These are phyloP conservation scores for Leccinum subgranulosum DNA, from an alignment of 768 basidiomycete genomes.

Conservation along the genomic window DNA sequence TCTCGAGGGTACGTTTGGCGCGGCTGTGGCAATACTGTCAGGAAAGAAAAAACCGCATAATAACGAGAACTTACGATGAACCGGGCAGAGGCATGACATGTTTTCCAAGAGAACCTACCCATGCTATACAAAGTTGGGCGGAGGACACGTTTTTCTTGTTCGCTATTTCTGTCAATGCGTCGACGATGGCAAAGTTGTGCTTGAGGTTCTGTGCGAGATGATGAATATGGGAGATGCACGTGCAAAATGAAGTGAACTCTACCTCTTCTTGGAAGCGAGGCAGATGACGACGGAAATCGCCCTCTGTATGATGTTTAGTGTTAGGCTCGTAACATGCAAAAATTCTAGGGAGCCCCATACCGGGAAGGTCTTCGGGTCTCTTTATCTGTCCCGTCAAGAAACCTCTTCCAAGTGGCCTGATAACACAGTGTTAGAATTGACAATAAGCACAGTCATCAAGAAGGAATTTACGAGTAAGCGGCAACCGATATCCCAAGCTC, in stretches of 20 bases:
- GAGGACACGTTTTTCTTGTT: slow-evolving; percentile 41
- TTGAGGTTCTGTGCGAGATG: slow-evolving; percentile 32
- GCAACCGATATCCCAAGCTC: slow-evolving; percentile 59
- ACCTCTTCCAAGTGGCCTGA: slow-evolving; percentile 52
- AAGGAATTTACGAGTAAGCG: slow-evolving; percentile 51
- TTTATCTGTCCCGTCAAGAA: slow-evolving; percentile 52
- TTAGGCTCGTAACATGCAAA: background rate
- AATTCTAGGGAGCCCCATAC: slow-evolving; percentile 3
- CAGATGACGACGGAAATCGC: slow-evolving; percentile 37
- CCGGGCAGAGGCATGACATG: slow-evolving; percentile 53
- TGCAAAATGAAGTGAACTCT: background rate
- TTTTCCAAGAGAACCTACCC: slow-evolving; percentile 38
- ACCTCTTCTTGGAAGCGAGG: slow-evolving; percentile 47
- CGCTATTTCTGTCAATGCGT: slow-evolving; percentile 39
- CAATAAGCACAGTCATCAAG: background rate
- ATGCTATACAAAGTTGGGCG: slow-evolving; percentile 43
- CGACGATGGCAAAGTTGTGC: slow-evolving; percentile 44
- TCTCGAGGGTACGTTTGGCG: slow-evolving; percentile 43
- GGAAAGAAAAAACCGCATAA: background rate
- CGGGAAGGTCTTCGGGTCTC: slow-evolving; percentile 33
- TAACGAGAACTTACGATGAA: slow-evolving; percentile 31
- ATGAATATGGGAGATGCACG: background rate
- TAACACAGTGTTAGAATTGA: background rate
- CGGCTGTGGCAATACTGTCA: slow-evolving; percentile 18
- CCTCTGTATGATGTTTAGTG: slow-evolving; percentile 26